Conservation (phyloP, 2,329 filamentous ascomycete genomes). For the Colletotrichum sidae region DNA sequence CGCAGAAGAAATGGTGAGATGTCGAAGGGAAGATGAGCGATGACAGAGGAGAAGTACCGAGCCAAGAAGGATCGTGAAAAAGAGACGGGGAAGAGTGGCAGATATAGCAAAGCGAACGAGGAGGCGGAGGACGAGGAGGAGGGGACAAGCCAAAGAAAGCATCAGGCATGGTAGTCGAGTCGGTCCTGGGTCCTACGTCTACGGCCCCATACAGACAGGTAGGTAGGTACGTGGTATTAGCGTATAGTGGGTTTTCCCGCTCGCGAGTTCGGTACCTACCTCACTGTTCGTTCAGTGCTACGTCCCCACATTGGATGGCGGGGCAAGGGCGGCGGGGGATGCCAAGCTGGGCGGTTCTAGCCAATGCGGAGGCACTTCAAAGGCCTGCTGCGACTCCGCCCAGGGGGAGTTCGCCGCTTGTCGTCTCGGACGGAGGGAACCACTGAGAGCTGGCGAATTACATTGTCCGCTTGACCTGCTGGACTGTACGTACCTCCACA, state of each 20-base stretch:
- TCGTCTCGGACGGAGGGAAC: constrained; percentile 39
- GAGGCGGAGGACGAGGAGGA: constrained; percentile 1
- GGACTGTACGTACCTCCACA: too few relatives aligned
- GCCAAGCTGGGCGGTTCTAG: constrained; percentile 31
- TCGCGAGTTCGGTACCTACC: constrained; percentile 26
- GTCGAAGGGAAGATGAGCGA: not conserved
- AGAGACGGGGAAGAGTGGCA: constrained; percentile 1
- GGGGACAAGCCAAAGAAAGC: constrained; percentile 15
- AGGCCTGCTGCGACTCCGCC: constrained; percentile 31
- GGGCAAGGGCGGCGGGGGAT: constrained; percentile 26
- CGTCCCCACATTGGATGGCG: constrained; percentile 30
- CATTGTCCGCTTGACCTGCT: not conserved
- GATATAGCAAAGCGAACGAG: constrained; percentile 9
- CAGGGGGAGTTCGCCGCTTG: constrained; percentile 3
- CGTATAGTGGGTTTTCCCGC: constrained; percentile 25
- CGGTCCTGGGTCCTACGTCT: too few relatives aligned
- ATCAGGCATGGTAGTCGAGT: too few relatives aligned
- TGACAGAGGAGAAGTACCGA: not conserved
- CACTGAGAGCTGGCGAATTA: constrained; percentile 27
- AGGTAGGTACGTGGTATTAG: constrained; percentile 8
- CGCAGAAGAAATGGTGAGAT: not conserved
- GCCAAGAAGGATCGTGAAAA: not conserved
- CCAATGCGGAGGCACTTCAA: constrained; percentile 35
- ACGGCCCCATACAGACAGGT: not conserved
- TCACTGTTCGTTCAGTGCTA: not conserved